Evolutionary conservation across 495 filamentous ascomycete species (phyloP).

Genomic region (Parathielavia appendiculata): DNA sequence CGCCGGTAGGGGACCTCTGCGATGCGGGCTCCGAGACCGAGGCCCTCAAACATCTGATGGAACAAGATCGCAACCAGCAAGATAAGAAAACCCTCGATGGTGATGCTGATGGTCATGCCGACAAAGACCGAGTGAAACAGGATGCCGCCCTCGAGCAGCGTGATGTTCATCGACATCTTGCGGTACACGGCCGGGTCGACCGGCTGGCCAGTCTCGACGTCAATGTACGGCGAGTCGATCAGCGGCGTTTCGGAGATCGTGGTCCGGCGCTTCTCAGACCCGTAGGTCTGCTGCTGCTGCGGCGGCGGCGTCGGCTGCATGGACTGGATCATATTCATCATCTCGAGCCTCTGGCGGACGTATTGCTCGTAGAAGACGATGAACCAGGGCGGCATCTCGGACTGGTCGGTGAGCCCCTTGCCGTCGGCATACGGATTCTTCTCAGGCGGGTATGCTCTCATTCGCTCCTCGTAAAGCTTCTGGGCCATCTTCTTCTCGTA

Average conservation of each 20-base stretch:
- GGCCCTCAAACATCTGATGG: conserved; percentile 68
- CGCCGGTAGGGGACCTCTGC: conserved; percentile 49
- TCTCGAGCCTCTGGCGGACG: conserved; percentile 47
- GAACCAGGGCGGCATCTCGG: conserved; percentile 53
- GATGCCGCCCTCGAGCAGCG: conserved; percentile 52
- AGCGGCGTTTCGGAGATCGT: conserved; percentile 10
- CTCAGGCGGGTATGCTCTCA: conserved; percentile 6
- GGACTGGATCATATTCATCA: conserved; percentile 43
- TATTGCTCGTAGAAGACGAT: conserved; percentile 53
- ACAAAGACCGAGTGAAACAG: conserved; percentile 61
- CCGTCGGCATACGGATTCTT: conserved; percentile 29
- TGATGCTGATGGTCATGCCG: conserved; percentile 63
- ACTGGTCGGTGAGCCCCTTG: conserved; percentile 28
- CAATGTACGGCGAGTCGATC: conserved; percentile 32
- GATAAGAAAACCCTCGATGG: conserved; percentile 58
- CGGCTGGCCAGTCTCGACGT: conserved; percentile 38
- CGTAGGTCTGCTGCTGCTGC: conserved; percentile 7
- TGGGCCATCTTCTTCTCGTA: conserved; percentile 42
- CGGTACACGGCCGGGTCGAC: conserved; percentile 43
- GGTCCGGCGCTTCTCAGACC: conserved; percentile 24
- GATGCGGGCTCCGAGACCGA: conserved; percentile 61
- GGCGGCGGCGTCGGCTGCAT: conserved; percentile 4
- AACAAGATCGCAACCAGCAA: conserved; percentile 65
- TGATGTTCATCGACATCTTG: conserved; percentile 50
- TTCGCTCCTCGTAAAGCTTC: conserved; percentile 34